A percentile compares a stretch with the other conserved stretches of the same genome.
Conservation (phyloP, 163 green algal genomes). For the Trebouxia gelatinosa region DNA sequence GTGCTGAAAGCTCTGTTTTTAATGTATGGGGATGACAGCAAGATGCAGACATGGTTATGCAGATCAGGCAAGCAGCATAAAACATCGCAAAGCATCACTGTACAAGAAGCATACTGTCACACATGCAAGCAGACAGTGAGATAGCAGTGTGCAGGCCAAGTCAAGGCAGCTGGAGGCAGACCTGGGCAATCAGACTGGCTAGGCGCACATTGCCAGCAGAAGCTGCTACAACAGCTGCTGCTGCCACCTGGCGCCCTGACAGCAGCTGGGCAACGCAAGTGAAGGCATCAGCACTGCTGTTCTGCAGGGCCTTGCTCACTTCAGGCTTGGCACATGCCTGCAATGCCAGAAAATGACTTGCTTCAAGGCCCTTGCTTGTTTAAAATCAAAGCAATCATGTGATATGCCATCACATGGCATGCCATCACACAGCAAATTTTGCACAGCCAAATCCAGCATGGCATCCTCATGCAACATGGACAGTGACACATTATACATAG, state of each 20-base stretch:
- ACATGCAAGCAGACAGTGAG: too few relatives aligned
- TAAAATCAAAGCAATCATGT: neutral
- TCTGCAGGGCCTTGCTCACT: neutral
- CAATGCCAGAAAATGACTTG: neutral
- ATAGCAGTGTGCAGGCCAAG: too few relatives aligned
- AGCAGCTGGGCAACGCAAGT: constrained; percentile 52
- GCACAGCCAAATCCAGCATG: neutral
- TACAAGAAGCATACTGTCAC: too few relatives aligned
- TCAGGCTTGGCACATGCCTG: neutral
- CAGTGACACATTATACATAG: neutral
- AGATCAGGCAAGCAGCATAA: too few relatives aligned
- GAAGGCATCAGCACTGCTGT: neutral
- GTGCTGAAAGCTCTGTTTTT: too few relatives aligned
- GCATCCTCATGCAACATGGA: neutral
- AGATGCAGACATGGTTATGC: too few relatives aligned
- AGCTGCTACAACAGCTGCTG: constrained; percentile 60
- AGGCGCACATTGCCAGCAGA: constrained; percentile 69
- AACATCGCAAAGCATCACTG: too few relatives aligned
- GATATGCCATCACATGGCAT: neutral
- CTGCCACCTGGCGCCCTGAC: constrained; percentile 58
- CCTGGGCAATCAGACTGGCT: constrained; percentile 66
- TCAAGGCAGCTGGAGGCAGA: too few relatives aligned
- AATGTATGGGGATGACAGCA: too few relatives aligned
- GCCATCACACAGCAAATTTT: neutral
- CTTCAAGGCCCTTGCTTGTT: neutral